A percentile compares a stretch with the other conserved stretches of the same genome.
Conservation (phyloP, 2,329 filamentous ascomycete species). For the Alternaria brassicicola region DNA sequence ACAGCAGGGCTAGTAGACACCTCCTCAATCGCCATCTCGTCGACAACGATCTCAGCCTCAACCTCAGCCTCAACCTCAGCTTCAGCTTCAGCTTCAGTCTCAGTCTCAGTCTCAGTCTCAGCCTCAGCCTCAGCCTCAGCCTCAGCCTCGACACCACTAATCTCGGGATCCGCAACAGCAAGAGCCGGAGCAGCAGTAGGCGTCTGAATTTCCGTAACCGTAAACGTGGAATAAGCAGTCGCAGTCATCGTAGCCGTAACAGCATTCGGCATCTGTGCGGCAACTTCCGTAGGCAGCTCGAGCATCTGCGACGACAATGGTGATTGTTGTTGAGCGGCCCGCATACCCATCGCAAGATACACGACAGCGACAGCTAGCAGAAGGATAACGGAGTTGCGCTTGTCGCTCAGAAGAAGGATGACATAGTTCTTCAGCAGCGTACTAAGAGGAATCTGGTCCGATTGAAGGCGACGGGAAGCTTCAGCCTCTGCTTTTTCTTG, state of each 20-base stretch:
- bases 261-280: conserved; percentile 20
- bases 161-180: neutral
- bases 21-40: neutral
- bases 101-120: neutral
- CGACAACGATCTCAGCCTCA: neutral
- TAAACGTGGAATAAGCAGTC: conserved; percentile 35
- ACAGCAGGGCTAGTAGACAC: neutral
- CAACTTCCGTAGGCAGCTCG: neutral
- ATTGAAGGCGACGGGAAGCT: conserved; percentile 17
- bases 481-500: conserved; percentile 17
- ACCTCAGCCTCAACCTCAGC: neutral
- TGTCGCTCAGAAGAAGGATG: conserved; percentile 58
- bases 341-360: conserved; percentile 46
- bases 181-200: conserved; percentile 5
- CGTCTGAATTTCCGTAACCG: conserved; percentile 30
- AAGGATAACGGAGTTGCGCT: conserved; percentile 59
- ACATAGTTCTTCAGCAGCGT: conserved; percentile 62
- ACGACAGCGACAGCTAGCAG: conserved; percentile 54
- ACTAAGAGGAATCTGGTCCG: conserved; percentile 57
- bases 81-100: neutral
- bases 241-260: conserved; percentile 31
- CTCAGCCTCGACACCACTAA: neutral
- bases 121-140: neutral
- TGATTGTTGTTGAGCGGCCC: conserved; percentile 16
- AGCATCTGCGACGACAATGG: conserved; percentile 2